A percentile compares a stretch with the other conserved stretches of the same genome.
Conservation (phyloP, 257 asterid genomes). For the Nemophila menziesii region DNA sequence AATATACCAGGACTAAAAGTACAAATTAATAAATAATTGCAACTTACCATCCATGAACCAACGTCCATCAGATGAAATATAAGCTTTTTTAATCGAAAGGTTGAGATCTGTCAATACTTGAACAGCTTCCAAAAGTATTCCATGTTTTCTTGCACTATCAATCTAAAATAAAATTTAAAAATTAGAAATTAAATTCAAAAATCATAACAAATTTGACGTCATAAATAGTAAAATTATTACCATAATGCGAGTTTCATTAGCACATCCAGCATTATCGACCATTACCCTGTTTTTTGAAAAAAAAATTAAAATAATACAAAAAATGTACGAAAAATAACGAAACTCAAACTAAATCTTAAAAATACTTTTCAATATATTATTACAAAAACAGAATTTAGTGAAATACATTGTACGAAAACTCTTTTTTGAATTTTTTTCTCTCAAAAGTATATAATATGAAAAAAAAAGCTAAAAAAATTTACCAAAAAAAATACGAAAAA, state of each 20-base stretch:
- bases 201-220: not conserved
- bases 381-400: no score
- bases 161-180: conserved; percentile 24
- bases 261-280: conserved; percentile 83
- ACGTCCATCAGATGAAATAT: conserved; percentile 87
- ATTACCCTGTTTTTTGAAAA: conserved; percentile 60
- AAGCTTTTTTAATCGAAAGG: conserved; percentile 83
- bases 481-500: not conserved
- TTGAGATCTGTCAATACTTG: conserved; percentile 86
- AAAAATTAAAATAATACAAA: no score
- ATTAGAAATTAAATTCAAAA: not conserved
- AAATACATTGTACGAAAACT: no score
- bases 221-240: conserved; percentile 20
- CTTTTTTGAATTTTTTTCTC: no score
- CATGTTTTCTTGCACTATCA: conserved; percentile 84
- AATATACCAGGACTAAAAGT: not conserved
- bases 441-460: no score
- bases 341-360: no score
- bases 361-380: no score
- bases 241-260: conserved; percentile 74
- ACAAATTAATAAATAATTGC: not conserved
- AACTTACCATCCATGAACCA: conserved; percentile 98
- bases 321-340: no score
- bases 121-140: conserved; percentile 81
- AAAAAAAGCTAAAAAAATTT: no score